Conservation (phyloP, 192 early-diverging fungal genomes). For the Haplosporangium gracile region DNA sequence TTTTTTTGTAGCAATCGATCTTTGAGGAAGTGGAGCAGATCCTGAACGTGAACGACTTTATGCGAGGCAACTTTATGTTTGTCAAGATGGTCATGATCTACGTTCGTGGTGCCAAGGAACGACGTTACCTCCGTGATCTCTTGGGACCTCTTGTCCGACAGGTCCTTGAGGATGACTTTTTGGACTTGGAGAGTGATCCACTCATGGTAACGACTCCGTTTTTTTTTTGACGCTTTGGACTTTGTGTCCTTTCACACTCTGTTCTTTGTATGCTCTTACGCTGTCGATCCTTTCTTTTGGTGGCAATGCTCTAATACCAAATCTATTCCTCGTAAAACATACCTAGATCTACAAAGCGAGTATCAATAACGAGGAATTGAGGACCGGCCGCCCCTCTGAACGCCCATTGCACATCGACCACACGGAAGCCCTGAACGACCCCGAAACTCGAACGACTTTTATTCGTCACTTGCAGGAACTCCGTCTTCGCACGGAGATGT, state of each 20-base stretch:
- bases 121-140: constrained; percentile 88
- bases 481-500: constrained; percentile 83
- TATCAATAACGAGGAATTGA: constrained; percentile 91
- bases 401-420: constrained; percentile 83
- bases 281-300: background rate
- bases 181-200: constrained; percentile 95
- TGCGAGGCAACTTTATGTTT: constrained; percentile 96
- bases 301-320: background rate
- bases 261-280: background rate
- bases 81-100: constrained; percentile 97
- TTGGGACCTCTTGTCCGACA: constrained; percentile 85
- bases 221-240: background rate
- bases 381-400: constrained; percentile 84
- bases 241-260: no score
- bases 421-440: constrained; percentile 85
- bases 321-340: background rate
- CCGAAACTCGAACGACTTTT: constrained; percentile 79
- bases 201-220: constrained; percentile 58
- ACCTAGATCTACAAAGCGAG: constrained; percentile 84
- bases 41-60: constrained; percentile 87
- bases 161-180: constrained; percentile 78
- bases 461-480: constrained; percentile 82
- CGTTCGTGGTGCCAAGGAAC: constrained; percentile 95
- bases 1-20: constrained; percentile 70
- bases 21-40: constrained; percentile 91